Conservation (phyloP, 495 filamentous ascomycete species). For the Aspergillus olivimuriae region DNA sequence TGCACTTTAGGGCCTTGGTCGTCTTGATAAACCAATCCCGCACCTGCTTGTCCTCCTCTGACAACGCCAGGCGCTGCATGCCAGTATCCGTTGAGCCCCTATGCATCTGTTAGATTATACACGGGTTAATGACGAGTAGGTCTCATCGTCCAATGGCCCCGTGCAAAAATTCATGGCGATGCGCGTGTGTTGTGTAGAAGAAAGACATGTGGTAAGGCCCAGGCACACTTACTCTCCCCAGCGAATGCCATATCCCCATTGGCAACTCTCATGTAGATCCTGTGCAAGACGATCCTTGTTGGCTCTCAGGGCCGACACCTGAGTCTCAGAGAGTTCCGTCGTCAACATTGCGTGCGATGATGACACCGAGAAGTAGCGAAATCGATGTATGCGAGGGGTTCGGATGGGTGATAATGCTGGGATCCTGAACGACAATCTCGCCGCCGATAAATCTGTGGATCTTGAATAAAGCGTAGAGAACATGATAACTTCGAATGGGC, state of each 20-base stretch:
- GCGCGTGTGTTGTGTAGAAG: too few relatives aligned
- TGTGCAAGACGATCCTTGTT: constrained; percentile 54
- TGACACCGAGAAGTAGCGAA: constrained; percentile 24
- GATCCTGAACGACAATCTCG: constrained; percentile 3
- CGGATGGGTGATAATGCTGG: constrained; percentile 1
- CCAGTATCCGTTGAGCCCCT: constrained; percentile 56
- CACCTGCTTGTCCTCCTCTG: constrained; percentile 62
- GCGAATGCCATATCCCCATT: constrained; percentile 58
- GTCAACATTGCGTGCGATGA: constrained; percentile 29
- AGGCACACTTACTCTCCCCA: constrained; percentile 54
- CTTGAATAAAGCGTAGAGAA: constrained; percentile 1
- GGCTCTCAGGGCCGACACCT: constrained; percentile 44
- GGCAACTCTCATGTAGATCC: constrained; percentile 58
- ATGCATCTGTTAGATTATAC: too few relatives aligned
- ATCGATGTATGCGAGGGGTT: constrained; percentile 3
- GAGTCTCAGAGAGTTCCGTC: constrained; percentile 32
- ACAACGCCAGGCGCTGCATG: constrained; percentile 62
- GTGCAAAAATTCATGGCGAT: too few relatives aligned
- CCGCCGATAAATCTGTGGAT: neutral
- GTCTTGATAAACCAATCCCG: constrained; percentile 72
- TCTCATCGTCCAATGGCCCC: too few relatives aligned
- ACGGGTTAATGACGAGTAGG: too few relatives aligned
- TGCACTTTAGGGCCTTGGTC: constrained; percentile 56
- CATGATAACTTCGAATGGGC: constrained; percentile 1
- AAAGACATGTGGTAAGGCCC: constrained; percentile 1